Percentiles rank a stretch among this genome's conserved stretches.
These are phyloP conservation scores for Gossypium armourianum DNA, from an alignment of 441 rosid genomes.

Conservation along the genomic window DNA sequence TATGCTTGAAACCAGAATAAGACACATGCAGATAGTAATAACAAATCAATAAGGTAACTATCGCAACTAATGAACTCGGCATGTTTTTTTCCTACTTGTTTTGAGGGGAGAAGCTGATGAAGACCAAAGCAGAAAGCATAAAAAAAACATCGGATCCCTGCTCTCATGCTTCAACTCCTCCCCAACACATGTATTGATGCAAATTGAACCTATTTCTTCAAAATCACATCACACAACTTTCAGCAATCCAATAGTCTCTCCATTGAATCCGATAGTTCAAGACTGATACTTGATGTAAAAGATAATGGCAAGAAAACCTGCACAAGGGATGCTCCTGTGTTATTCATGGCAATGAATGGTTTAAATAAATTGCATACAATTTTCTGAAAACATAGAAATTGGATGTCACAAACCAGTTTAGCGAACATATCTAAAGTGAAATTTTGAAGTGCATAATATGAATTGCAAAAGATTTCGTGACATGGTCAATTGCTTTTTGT, in stretches of 20 bases:
- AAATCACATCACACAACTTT: not conserved
- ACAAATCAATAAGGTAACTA: conserved; percentile 6
- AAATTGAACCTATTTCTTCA: not conserved
- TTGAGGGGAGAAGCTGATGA: not conserved
- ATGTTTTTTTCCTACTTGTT: not conserved
- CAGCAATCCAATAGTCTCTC: conserved; percentile 2
- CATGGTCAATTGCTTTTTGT: not conserved
- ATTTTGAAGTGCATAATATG: not conserved
- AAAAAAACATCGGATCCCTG: conserved; percentile 17
- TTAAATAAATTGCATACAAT: not conserved
- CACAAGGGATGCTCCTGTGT: conserved; percentile 9
- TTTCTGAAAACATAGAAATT: not conserved
- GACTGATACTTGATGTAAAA: conserved; percentile 18
- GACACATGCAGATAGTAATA: not conserved
- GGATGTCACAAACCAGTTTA: not conserved
- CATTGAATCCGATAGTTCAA: conserved; percentile 1
- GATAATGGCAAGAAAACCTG: conserved; percentile 21
- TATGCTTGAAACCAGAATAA: not conserved
- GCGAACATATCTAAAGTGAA: too few relatives aligned
- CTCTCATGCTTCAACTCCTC: conserved; percentile 15
- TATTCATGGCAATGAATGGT: not conserved
- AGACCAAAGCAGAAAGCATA: conserved; percentile 22
- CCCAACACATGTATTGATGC: not conserved
- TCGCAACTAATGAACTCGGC: conserved; percentile 18
- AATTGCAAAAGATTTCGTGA: not conserved